Evolutionary conservation across 768 basidiomycete genomes (phyloP), one percentile per base, ranked within the genome.

Genomic region (Hydnomerulius pinastri): DNA sequence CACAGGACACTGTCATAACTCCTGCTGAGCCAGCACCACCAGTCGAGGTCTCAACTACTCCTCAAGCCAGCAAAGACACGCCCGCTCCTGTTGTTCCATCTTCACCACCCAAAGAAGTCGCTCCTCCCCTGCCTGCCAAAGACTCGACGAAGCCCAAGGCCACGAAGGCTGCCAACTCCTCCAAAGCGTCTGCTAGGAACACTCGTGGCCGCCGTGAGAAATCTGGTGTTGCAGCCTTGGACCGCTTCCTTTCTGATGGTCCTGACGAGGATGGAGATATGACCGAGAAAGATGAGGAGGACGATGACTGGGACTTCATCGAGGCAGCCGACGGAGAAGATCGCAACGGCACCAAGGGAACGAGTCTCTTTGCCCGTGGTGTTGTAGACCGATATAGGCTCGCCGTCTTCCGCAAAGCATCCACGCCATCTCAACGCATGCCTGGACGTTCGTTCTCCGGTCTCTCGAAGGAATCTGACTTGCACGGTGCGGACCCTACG

Each of bases 251-350:
- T 24, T 78, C 79, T 12, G 84, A 83, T 62, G 77, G 68, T 32
- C 70, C 70, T 51, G 75, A 75, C 24, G 76, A 73, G 51, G 75
- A 77, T 15, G 73, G 60, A 1, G 71, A 71, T 25, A 64, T 62
- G 48, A 73, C 71, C 17, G 76, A 77, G 59, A 71, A 48, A 44
- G 69, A 71, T 7, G 82, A 84, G 17, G 83, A 86, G 46, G 91
- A 92, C 43, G 88, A 92, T 35, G 92, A 93, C 49, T 96, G 93
- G 92, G 92, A 94, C 78, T 81, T 94, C 55, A 79, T 96, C 53
- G 90, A 92, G 60, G 81, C 80, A 32, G 88, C 73, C 5, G 86
- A 87, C 55, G 84, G 82, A n/a, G 90, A 91, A 63, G 91, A 92
- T 50, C 77, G 85, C 53, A 92, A 93, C 54, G 90, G 91, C 15